Evolutionary conservation across 257 asterid genomes (phyloP).

Genomic region (Coffea eugenioides): DNA sequence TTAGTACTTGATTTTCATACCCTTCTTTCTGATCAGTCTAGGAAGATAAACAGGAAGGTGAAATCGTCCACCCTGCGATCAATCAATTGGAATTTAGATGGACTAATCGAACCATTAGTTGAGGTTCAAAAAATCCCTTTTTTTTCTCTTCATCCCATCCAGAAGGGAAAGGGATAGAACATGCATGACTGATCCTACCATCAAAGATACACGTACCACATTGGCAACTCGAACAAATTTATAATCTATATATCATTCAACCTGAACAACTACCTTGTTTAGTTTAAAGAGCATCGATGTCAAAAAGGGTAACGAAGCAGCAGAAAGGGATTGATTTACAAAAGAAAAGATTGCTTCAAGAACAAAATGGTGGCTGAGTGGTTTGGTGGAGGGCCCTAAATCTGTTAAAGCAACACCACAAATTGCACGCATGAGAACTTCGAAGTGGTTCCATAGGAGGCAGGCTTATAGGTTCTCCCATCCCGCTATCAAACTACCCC

Average conservation of each 20-base stretch:
- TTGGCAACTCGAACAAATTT: neutral
- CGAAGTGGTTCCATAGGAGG: neutral
- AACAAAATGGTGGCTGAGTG: slow-evolving; percentile 7
- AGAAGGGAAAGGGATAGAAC: neutral
- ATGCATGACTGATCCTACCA: neutral
- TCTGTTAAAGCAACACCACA: slow-evolving; percentile 1
- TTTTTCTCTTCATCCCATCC: neutral
- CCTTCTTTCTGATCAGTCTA: no score
- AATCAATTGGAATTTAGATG: no score
- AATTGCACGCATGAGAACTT: neutral
- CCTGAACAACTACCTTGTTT: neutral
- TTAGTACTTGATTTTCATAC: no score
- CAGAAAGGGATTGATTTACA: neutral
- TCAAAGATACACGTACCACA: neutral
- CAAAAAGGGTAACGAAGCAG: neutral
- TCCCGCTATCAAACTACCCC: neutral
- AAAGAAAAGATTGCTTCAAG: neutral
- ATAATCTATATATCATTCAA: neutral
- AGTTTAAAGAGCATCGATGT: neutral
- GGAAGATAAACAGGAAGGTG: no score
- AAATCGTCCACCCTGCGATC: no score
- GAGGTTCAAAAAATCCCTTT: no score
- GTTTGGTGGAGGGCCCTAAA: neutral
- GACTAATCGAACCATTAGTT: no score
- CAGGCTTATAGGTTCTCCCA: neutral